Evolutionary conservation across 2,329 filamentous ascomycete genomes (phyloP).

Genomic region (Huntiella omanensis): DNA sequence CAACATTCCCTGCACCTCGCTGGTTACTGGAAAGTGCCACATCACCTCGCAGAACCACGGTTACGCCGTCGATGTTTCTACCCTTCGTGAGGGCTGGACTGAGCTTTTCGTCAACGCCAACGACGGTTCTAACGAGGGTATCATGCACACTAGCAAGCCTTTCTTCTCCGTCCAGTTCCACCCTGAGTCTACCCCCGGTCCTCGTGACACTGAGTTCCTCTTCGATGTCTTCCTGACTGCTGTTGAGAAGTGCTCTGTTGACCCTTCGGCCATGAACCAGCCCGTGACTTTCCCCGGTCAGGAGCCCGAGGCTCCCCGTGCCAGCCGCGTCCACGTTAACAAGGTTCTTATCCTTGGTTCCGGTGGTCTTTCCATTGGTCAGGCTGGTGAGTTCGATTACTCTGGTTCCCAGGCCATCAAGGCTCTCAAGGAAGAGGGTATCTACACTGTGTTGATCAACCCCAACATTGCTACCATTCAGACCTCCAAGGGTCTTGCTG

Average conservation of each 20-base stretch:
- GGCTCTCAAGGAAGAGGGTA: conserved; percentile 90
- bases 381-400: conserved; percentile 97
- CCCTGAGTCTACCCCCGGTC: conserved; percentile 88
- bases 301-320: conserved; percentile 30
- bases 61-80: conserved; percentile 71
- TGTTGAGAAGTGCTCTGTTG: conserved; percentile 51
- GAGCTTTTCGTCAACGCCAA: conserved; percentile 98
- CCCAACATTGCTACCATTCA: conserved; percentile 98
- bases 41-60: conserved; percentile 99
- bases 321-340: conserved; percentile 54
- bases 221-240: conserved; percentile 93
- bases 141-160: conserved; percentile 66
- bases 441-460: conserved; percentile 96
- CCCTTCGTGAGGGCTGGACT: conserved; percentile 61
- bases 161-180: conserved; percentile 99
- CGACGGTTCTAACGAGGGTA: conserved; percentile 94
- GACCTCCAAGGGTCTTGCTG: conserved; percentile 89
- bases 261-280: conserved; percentile 45
- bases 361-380: conserved; percentile 90
- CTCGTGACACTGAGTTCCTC: conserved; percentile 85
- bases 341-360: conserved; percentile 89
- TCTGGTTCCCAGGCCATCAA: conserved; percentile 98
- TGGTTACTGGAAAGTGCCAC: conserved; percentile 90
- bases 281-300: conserved; percentile 81
- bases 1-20: conserved; percentile 94